Evolutionary conservation across 2,329 filamentous ascomycete species (phyloP).

Genomic region (Orbilia javanica): DNA sequence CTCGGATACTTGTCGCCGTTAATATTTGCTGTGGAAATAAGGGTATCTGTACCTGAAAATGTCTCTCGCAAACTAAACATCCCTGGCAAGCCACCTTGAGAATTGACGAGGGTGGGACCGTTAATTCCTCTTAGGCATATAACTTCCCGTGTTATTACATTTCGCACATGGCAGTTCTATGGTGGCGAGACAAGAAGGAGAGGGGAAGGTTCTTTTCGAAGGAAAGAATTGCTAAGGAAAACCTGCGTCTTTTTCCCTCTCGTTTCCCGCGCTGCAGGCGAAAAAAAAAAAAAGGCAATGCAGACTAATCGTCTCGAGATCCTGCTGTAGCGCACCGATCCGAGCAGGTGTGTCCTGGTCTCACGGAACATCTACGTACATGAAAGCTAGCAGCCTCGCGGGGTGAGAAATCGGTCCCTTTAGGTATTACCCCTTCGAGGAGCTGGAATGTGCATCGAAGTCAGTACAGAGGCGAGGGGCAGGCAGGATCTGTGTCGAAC

Average conservation of each 20-base stretch:
- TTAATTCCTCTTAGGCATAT: constrained; percentile 40
- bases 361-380: constrained; percentile 20
- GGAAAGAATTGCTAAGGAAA: constrained; percentile 9
- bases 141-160: constrained; percentile 59
- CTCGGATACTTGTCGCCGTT: constrained; percentile 45
- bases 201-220: constrained; percentile 22
- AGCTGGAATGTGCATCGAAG: constrained; percentile 31
- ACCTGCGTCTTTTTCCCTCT: constrained; percentile 50
- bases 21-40: constrained; percentile 51
- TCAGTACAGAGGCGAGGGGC: constrained; percentile 32
- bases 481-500: constrained; percentile 41
- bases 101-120: constrained; percentile 31
- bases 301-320: constrained; percentile 55
- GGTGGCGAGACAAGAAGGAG: constrained; percentile 46
- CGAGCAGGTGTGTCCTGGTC: constrained; percentile 36
- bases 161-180: constrained; percentile 53
- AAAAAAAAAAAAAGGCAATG: constrained; percentile 23
- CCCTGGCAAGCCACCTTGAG: constrained; percentile 21
- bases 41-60: constrained; percentile 57
- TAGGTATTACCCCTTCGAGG: constrained; percentile 31
- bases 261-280: constrained; percentile 52
- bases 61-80: constrained; percentile 48
- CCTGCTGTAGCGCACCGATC: constrained; percentile 49
- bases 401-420: constrained; percentile 19
- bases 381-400: constrained; percentile 48